Evolutionary conservation across 2,329 filamentous ascomycete species (phyloP).

Genomic region (Plenodomus biglobosus): DNA sequence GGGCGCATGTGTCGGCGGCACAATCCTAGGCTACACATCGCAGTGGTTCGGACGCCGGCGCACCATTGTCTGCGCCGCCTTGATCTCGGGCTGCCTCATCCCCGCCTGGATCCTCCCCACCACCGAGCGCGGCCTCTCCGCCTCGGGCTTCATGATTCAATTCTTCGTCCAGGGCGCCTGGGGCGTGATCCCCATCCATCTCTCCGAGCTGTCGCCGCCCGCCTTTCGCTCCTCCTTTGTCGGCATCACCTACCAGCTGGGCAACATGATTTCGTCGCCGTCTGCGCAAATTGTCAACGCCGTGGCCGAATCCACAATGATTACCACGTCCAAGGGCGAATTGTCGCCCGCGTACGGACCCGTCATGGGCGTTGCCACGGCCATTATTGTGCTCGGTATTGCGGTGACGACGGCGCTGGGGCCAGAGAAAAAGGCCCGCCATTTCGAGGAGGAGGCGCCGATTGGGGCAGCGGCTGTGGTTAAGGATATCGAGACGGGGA

Average conservation of each 20-base stretch:
- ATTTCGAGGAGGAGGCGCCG: slow-evolving; percentile 64
- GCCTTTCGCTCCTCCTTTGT: slow-evolving; percentile 72
- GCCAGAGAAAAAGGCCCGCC: slow-evolving; percentile 71
- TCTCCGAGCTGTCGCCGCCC: slow-evolving; percentile 71
- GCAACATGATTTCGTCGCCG: slow-evolving; percentile 73
- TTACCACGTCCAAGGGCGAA: slow-evolving; percentile 58
- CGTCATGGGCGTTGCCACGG: slow-evolving; percentile 74
- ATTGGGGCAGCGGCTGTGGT: slow-evolving; percentile 46
- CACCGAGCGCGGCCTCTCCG: slow-evolving; percentile 62
- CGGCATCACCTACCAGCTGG: slow-evolving; percentile 72
- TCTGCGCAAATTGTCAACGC: slow-evolving; percentile 78
- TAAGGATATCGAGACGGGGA: slow-evolving; percentile 40
- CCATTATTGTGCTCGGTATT: slow-evolving; percentile 73
- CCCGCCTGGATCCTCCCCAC: slow-evolving; percentile 70
- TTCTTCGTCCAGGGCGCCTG: slow-evolving; percentile 52
- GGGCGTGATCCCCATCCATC: slow-evolving; percentile 61
- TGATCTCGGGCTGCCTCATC: slow-evolving; percentile 64
- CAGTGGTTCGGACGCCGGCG: slow-evolving; percentile 75
- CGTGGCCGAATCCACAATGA: slow-evolving; percentile 58
- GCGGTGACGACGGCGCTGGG: slow-evolving; percentile 68
- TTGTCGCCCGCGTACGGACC: slow-evolving; percentile 70
- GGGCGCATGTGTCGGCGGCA: slow-evolving; percentile 73
- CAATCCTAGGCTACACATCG: slow-evolving; percentile 71
- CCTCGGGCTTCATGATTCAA: slow-evolving; percentile 68
- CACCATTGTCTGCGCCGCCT: slow-evolving; percentile 62